Evolutionary conservation across 2,329 filamentous ascomycete species (phyloP), one percentile per base, ranked within the genome.

Genomic region (Chaetomiaceae sp.): DNA sequence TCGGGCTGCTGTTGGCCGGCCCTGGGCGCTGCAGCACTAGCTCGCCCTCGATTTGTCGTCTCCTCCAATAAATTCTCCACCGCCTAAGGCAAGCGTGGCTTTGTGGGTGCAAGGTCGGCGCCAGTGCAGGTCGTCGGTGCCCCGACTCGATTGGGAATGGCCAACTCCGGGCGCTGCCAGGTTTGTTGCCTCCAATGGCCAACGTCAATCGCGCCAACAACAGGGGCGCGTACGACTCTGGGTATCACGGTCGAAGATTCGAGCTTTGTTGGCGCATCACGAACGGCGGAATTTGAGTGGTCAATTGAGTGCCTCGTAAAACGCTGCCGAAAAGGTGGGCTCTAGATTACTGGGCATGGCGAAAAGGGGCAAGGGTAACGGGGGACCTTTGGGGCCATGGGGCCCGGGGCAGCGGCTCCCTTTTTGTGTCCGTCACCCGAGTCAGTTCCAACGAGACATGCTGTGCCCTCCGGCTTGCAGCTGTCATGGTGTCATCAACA

Each of bases 211-310:
- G 23, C 38, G 32, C 18, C 40, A 21, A 42, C 40, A 21, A 42
- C 18, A 25, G 44, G 30, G 44, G 23, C 21, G 32, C 21, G 23
- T 20, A 36, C 36, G 33, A 48, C 34, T 40, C 27, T 27, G 50
- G 43, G 55, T 49, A 43, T 48, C 45, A 56, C 53, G 48, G 27
- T 48, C 49, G 47, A 27, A 40, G 37, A 45, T 23, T 50, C 30
- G 54, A n/a, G 40, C 33, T 45, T 51, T 42, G 43, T 34, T 55
- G 49, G 46, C 51, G 57, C 58, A 55, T 52, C 45, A 56, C 54
- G 55, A 40, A 56, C 54, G 55, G 43, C 49, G 43, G 36, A 29
- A 32, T 58, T 46, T 56, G 49, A 58, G 20, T 61, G 60, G 56
- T 55, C 60, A 58, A 55, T 58, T 33, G 14, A 21, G 8, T 40